Evolutionary conservation across 331 rosid genomes (phyloP).

Genomic region (Arachis monticola): DNA sequence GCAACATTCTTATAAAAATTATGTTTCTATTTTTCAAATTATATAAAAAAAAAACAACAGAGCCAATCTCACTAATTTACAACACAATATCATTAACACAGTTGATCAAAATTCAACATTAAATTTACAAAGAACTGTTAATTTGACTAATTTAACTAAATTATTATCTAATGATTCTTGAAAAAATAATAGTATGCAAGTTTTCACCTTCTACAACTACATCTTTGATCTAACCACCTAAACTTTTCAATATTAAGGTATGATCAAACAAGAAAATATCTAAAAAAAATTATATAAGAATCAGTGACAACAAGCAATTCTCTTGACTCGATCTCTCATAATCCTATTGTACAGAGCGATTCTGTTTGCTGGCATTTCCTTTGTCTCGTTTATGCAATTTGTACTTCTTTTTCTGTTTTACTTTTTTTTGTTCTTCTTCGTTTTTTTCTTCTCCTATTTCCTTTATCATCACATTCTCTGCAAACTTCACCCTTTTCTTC

Average conservation of each 20-base stretch:
- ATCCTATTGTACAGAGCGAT: conserved; percentile 74
- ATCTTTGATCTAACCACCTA: no score
- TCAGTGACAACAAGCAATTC: conserved; percentile 60
- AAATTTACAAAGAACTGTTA: no score
- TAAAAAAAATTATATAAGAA: not conserved
- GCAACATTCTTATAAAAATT: no score
- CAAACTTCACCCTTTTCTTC: conserved; percentile 74
- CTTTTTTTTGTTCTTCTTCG: conserved; percentile 42
- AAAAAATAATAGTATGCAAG: no score
- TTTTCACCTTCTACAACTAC: no score
- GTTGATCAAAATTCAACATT: no score
- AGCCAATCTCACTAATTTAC: not conserved
- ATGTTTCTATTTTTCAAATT: no score
- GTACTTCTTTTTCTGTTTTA: conserved; percentile 26
- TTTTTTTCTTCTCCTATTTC: conserved; percentile 45
- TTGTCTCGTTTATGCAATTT: conserved; percentile 50
- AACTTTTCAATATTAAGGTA: no score
- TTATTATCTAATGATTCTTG: no score
- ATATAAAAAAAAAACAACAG: not conserved
- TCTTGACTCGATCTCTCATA: conserved; percentile 61
- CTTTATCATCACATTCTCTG: conserved; percentile 73
- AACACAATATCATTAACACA: no score
- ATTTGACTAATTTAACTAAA: no score
- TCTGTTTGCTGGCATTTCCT: conserved; percentile 60
- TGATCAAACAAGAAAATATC: no score